Conservation (phyloP, 768 basidiomycete species). For the Dioszegia hungarica region DNA sequence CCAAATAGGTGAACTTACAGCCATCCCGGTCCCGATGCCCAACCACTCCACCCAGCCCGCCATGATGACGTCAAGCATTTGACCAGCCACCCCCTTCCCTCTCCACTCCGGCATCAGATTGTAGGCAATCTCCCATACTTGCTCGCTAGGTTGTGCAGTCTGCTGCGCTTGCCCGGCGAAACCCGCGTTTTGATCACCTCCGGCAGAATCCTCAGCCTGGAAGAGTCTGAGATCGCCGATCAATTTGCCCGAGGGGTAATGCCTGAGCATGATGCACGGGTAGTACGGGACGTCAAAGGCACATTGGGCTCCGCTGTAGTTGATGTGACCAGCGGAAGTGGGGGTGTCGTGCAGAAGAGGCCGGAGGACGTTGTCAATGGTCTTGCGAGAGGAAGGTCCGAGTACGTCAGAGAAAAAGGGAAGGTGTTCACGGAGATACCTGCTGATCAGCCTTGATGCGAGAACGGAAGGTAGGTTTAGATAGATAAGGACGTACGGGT, state of each 20-base stretch:
- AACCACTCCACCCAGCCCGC: background rate
- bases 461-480: background rate
- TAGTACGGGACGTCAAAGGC: background rate
- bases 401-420: background rate
- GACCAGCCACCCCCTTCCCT: background rate
- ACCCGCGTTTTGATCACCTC: background rate
- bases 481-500: background rate
- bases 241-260: background rate
- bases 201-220: background rate
- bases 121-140: slow-evolving; percentile 3
- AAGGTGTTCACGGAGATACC: background rate
- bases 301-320: too few relatives aligned
- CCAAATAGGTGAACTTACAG: background rate
- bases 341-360: background rate
- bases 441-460: background rate
- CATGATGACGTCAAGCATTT: background rate
- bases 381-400: background rate
- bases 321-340: too few relatives aligned
- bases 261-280: background rate
- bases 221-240: background rate
- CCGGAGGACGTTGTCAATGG: background rate
- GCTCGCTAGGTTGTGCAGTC: too few relatives aligned
- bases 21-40: background rate
- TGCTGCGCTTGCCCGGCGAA: background rate
- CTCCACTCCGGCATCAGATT: slow-evolving; percentile 6